A percentile compares a stretch with the other conserved stretches of the same genome.
Evolutionary conservation across 2,329 filamentous ascomycete species (phyloP).

Genomic region (Apiospora pterosperma): DNA sequence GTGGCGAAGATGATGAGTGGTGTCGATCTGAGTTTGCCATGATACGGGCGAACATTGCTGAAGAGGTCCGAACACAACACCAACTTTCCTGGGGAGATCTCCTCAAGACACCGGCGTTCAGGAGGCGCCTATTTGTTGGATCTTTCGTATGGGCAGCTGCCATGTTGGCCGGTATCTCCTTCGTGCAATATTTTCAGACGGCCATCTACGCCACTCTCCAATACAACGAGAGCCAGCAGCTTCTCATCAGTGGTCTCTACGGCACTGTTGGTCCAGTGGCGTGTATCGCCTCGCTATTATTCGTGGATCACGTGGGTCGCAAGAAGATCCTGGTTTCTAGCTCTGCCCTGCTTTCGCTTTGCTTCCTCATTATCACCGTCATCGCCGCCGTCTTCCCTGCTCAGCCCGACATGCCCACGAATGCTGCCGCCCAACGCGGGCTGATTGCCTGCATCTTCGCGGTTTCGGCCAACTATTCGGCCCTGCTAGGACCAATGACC

Average conservation of each 20-base stretch:
- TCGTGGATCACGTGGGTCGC: slow-evolving; percentile 34
- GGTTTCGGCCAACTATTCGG: slow-evolving; percentile 35
- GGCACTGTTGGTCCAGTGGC: slow-evolving; percentile 34
- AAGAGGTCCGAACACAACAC: slow-evolving; percentile 26
- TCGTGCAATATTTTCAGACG: slow-evolving; percentile 40
- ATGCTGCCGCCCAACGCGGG: slow-evolving; percentile 33
- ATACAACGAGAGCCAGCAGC: slow-evolving; percentile 31
- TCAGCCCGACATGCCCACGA: slow-evolving; percentile 30
- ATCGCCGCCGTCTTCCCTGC: slow-evolving; percentile 34
- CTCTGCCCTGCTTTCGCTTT: slow-evolving; percentile 31
- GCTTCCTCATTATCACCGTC: slow-evolving; percentile 36
- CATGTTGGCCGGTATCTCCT: slow-evolving; percentile 38
- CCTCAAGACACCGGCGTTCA: slow-evolving; percentile 29
- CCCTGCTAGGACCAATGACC: slow-evolving; percentile 36
- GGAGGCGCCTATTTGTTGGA: slow-evolving; percentile 35
- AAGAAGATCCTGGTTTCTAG: slow-evolving; percentile 34
- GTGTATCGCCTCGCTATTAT: slow-evolving; percentile 34
- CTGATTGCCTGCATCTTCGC: slow-evolving; percentile 39
- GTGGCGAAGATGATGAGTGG: slow-evolving; percentile 31
- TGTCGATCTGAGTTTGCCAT: slow-evolving; percentile 29
- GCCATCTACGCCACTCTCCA: slow-evolving; percentile 38
- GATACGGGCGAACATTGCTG: slow-evolving; percentile 34
- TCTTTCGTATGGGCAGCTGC: slow-evolving; percentile 38
- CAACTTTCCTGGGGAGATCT: slow-evolving; percentile 30
- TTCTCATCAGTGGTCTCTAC: slow-evolving; percentile 37